A percentile compares a stretch with the other conserved stretches of the same genome.
phyloP scores from a whole-genome alignment of 2,329 filamentous ascomycete species.

The Xylaria polymorpha region DNA sequence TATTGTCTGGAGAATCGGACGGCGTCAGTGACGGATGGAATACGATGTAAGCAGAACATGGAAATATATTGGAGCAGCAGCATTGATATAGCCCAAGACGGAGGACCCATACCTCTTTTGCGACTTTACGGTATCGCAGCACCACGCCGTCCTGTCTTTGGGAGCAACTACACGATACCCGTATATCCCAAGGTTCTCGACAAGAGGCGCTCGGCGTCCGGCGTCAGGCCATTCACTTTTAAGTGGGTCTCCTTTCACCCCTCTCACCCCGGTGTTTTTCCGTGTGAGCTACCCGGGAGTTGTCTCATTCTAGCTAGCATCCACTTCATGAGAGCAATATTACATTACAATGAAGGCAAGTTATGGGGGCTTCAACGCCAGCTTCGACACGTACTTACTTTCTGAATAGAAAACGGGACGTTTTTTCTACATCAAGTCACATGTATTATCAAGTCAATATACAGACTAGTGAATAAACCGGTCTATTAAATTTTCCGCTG shows the following conservation, averaged over 20 bases:
- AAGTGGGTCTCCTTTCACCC: constrained; percentile 19
- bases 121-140: neutral
- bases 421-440: neutral
- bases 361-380: too few relatives aligned
- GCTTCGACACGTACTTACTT: neutral
- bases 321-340: neutral
- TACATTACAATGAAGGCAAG: too few relatives aligned
- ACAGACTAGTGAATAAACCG: constrained; percentile 27
- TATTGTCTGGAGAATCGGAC: constrained; percentile 5
- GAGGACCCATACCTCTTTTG: neutral
- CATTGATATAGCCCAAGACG: neutral
- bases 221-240: constrained; percentile 23
- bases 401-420: too few relatives aligned
- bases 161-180: constrained; percentile 1
- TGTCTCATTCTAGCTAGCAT: neutral
- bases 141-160: constrained; percentile 2
- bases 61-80: neutral
- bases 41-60: neutral
- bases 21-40: constrained; percentile 3
- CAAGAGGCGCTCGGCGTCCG: constrained; percentile 7
- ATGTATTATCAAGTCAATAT: constrained; percentile 4
- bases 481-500: constrained; percentile 44
- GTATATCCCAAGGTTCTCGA: neutral
- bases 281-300: constrained; percentile 1
- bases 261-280: constrained; percentile 30